Base-by-base conservation (phyloP, 2,329 filamentous ascomycete genomes). In the Fusarium udum region DNA sequence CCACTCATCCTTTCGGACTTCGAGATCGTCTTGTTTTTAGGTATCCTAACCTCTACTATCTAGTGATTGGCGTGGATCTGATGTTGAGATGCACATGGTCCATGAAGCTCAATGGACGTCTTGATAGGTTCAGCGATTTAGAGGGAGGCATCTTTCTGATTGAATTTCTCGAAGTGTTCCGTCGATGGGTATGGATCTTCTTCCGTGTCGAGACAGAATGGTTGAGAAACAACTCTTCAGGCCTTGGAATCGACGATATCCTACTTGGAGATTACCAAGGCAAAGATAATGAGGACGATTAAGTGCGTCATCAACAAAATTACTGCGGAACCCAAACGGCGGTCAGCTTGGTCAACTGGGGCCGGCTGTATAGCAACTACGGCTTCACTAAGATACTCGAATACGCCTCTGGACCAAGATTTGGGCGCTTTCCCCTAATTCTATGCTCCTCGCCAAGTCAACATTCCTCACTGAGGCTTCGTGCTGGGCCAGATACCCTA, bases 161-260 rank as follows among this genome's bases (percentile, higher is more conserved):
- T 78, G 92, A 98, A 85, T 87, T 93, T 49, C 85, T 97, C 16
- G 96, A 99, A 84, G 93, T 98, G 24, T 87, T 94, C 51, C 89
- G 96, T 53, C 88, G 96, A 64, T 98, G 95, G 95, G 88, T 98
- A 69, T 99, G 96, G 96, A 94, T 98, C 64, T 98, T 98, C 83
- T 94, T 98, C 83, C 90, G 96, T 15, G 92, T 97, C 45, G 96
- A 99, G 86, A 95, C 94, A 28, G 96, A 99, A 85, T 97, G 93
- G 93, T 89, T 94, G 82, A 86, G 90, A 83, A 87, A 83, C 74
- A 84, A 83, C 20, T 81, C 82, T 24, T 79, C 80, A 82, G 82
- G 90, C 80, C 73, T 91, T 81, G 80, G 87, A 78, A 77, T 88
- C 80, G 92, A 94, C 75, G 93, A 95, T 79, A 90, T 97, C 61